Evolutionary conservation across 305 asterid species (phyloP), one percentile per base, ranked within the genome.

Genomic region (Plantago rigida): DNA sequence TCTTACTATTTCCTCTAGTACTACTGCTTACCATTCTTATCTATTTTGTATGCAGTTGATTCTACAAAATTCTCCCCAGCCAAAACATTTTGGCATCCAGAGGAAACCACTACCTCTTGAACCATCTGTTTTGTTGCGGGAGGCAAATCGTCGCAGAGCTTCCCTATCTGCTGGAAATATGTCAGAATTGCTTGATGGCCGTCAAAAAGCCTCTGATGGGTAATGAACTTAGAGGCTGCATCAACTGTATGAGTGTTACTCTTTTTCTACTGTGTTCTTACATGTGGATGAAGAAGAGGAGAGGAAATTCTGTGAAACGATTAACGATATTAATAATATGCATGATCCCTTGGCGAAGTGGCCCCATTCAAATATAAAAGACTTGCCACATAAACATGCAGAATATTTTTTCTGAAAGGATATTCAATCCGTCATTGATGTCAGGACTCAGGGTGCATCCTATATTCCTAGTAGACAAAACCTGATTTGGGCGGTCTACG

Each of bases 71-170:
- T 72, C 91, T 66, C 81, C 84, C 60, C 79, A 67, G 64, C 77
- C 76, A 56, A 92, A 85, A 81, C 95, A 84, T 76, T 92, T 89
- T 55, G 96, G 92, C 67, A 89, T 92, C 73, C 97, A 86, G 82
- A 83, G 95, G 81, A 92, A 84, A 82, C 94, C 97, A 39, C 77
- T 92, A 69, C 99, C 99, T 67, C 83, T 92, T 57, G 99, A 92
- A 76, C 99, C 99, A 74, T 81, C 97, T 63, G 83, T 89, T 62
- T 87, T 92, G 70, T 76, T 92, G 75, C 89, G 96, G n/a, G 97
- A 92, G 81, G 97, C 99, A 73, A 92, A 92, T 75, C 95, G 99
- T 36, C 83, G 95, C 66, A 89, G 99, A 71, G 97, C 99, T 75
- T 88, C 96, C 68, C 93, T 93, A 73, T 93, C 99, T 15, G 96